phyloP scores from a whole-genome alignment of 768 basidiomycete genomes.

The Daedalea quercina region DNA sequence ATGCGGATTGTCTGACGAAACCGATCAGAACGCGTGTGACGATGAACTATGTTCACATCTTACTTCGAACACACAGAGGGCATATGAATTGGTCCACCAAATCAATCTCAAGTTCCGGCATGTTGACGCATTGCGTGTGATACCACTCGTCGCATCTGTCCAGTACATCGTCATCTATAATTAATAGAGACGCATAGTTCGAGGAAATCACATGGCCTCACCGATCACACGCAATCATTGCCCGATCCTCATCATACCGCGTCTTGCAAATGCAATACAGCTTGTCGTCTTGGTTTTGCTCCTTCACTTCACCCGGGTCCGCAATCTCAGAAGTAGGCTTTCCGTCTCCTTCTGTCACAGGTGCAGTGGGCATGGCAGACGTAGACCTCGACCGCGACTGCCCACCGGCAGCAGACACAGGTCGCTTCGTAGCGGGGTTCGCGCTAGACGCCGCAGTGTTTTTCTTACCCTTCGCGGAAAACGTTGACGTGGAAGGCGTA shows the following conservation, averaged over 20 bases:
- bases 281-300: slow-evolving; percentile 50
- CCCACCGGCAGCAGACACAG: slow-evolving; percentile 14
- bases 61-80: slow-evolving; percentile 71
- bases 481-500: slow-evolving; percentile 9
- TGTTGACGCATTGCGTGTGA: slow-evolving; percentile 77
- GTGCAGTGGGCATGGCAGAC: slow-evolving; percentile 54
- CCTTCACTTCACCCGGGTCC: slow-evolving; percentile 27
- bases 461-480: slow-evolving; percentile 22
- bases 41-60: slow-evolving; percentile 24
- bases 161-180: neutral
- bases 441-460: slow-evolving; percentile 15
- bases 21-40: slow-evolving; percentile 1
- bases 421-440: slow-evolving; percentile 19
- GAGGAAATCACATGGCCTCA: slow-evolving; percentile 30
- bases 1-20: slow-evolving; percentile 40
- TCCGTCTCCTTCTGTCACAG: slow-evolving; percentile 34
- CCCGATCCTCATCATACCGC: slow-evolving; percentile 76
- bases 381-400: slow-evolving; percentile 59
- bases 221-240: slow-evolving; percentile 95
- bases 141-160: slow-evolving; percentile 94
- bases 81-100: slow-evolving; percentile 92
- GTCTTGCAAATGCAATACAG: slow-evolving; percentile 88
- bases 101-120: slow-evolving; percentile 77
- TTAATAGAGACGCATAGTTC: too few relatives aligned
- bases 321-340: slow-evolving; percentile 46